phyloP scores from a whole-genome alignment of 164 flowering plant genomes.

The Cinnamomum micranthum region DNA sequence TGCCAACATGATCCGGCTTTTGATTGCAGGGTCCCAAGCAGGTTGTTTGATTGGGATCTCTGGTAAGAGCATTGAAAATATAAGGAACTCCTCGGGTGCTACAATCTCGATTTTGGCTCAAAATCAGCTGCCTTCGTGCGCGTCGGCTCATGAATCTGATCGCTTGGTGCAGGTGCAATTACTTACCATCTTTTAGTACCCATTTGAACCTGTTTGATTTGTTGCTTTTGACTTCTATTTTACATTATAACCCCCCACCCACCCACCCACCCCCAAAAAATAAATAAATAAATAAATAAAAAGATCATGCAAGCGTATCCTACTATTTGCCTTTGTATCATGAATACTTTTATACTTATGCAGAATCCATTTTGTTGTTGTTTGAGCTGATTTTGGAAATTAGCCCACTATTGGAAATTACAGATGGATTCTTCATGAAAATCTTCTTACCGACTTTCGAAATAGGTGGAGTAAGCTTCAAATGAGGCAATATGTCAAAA shows the following conservation, averaged over 20 bases:
- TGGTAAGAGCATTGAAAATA: constrained; percentile 76
- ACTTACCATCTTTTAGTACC: not conserved
- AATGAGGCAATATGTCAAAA: not conserved
- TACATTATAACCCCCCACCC: not conserved
- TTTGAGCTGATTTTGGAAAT: not conserved
- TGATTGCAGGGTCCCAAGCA: constrained; percentile 95
- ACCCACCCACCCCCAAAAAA: not conserved
- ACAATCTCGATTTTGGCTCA: constrained; percentile 58
- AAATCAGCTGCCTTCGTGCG: constrained; percentile 80
- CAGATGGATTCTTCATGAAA: not conserved
- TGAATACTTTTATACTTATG: not conserved
- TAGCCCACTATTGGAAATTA: not conserved
- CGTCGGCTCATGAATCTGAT: constrained; percentile 91
- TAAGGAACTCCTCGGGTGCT: constrained; percentile 77
- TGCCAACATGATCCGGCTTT: constrained; percentile 69
- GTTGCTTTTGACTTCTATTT: not conserved
- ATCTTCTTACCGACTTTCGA: not conserved
- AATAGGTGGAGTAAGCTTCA: not conserved
- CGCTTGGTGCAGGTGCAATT: constrained; percentile 74
- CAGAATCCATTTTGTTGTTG: not conserved
- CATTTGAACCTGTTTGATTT: not conserved
- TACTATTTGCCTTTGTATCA: not conserved
- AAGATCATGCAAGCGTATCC: not conserved
- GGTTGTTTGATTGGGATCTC: constrained; percentile 82
- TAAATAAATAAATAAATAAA: too few species aligned